Base-by-base conservation (phyloP, 305 asterid genomes). In the Fraxinus paxiana region DNA sequence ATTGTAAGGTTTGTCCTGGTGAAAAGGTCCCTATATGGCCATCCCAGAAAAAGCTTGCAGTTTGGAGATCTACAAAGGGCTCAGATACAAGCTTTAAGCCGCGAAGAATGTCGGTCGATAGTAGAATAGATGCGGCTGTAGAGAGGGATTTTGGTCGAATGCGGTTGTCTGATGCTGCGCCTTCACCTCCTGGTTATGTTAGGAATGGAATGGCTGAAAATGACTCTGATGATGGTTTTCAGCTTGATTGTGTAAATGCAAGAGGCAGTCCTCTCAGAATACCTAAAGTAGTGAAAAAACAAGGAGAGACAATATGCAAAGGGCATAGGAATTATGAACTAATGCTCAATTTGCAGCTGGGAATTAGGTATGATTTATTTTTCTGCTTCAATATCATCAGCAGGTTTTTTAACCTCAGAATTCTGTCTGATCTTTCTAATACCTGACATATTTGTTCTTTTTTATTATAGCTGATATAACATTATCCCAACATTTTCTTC, bases 291-390 rank as follows among this genome's bases (percentile, higher is more conserved):
- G 97, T 84, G 1, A 95, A 95, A 83, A 90, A 91, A 75, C 98
- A 91, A 85, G 98, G 98, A 30, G 98, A 88, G 85, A 89, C 97
- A 0, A 95, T 95, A 77, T 89, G 94, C 0, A 95, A 92, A 83
- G 97, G 97, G 15, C 98, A 94, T 80, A 89, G 93, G 79, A 94
- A 94, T 78, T 92, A 92, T 80, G 98, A 94, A 17, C 80, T 94
- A 2, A 93, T 94, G 98, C 92, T 94, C 61, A 92, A 94, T 84
- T 88, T 94, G 91, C 98, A 94, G 84, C 80, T 94, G 67, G 98
- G 98, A 48, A 91, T 94, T 77, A 92, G 98, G 98, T 92, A 86
- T 30, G 26, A 33, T 31, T 15, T n/a, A 31, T 15, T 22, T n/a
- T 70, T 15, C 41, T 70, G 75, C 41, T 26, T 30, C 24, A 70